A percentile compares a stretch with the other conserved stretches of the same genome.
phyloP scores from a whole-genome alignment of 371 early-diverging fungal species.

The Mortierella sp. region DNA sequence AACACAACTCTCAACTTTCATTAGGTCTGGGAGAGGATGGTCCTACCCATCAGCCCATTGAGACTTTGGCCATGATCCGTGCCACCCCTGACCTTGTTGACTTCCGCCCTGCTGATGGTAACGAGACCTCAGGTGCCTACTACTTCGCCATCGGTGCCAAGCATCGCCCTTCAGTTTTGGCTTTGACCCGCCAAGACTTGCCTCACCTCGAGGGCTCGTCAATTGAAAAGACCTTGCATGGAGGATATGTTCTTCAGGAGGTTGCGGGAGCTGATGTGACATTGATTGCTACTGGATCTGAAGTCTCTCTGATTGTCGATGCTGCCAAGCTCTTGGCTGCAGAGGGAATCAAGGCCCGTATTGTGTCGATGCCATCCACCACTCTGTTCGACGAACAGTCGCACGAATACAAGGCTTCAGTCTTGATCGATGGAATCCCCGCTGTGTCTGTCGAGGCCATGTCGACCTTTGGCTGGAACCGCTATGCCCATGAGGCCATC shows the following conservation, averaged over 20 bases:
- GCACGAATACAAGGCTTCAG: conserved; percentile 84
- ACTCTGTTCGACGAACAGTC: conserved; percentile 96
- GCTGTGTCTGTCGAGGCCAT: conserved; percentile 94
- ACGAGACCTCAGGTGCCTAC: conserved; percentile 95
- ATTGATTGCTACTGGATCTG: conserved; percentile 97
- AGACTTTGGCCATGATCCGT: conserved; percentile 93
- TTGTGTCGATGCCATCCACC: conserved; percentile 97
- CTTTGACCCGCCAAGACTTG: conserved; percentile 96
- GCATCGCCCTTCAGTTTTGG: conserved; percentile 87
- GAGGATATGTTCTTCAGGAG: conserved; percentile 85
- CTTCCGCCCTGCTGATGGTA: conserved; percentile 97
- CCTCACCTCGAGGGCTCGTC: conserved; percentile 90
- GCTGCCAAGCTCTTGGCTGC: conserved; percentile 79
- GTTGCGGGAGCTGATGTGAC: conserved; percentile 70
- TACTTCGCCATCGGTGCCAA: conserved; percentile 78
- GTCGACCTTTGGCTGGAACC: conserved; percentile 94
- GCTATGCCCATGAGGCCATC: conserved; percentile 90
- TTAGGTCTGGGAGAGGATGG: conserved; percentile 91
- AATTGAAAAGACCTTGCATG: conserved; percentile 79
- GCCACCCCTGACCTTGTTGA: conserved; percentile 94
- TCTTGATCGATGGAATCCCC: conserved; percentile 85
- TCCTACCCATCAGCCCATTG: conserved; percentile 99
- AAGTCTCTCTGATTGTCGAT: conserved; percentile 90
- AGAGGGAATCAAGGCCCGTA: conserved; percentile 72
- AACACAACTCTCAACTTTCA: background rate